Percentiles rank a stretch among this genome's conserved stretches.
Conservation (phyloP, 2,329 filamentous ascomycete genomes). For the Ceratocystis albifundus region DNA sequence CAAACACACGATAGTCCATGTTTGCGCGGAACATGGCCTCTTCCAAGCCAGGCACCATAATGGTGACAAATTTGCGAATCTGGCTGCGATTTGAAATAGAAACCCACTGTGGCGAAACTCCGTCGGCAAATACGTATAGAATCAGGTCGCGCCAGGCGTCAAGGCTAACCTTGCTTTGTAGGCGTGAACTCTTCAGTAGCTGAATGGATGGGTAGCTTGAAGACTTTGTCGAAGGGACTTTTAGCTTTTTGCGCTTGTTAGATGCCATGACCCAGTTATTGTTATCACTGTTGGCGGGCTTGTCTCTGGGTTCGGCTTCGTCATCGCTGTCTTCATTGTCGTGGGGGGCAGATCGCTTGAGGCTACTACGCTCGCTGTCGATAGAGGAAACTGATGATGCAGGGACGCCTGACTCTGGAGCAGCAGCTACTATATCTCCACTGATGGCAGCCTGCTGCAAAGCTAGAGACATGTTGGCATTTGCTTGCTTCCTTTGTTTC, state of each 20-base stretch:
- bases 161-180: constrained; percentile 51
- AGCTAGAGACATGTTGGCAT: constrained; percentile 21
- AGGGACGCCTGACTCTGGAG: background rate
- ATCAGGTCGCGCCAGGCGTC: constrained; percentile 52
- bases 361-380: constrained; percentile 32
- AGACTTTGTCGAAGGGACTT: constrained; percentile 44
- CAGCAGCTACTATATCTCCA: background rate
- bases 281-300: constrained; percentile 29
- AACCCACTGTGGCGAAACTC: constrained; percentile 53
- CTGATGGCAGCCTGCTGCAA: constrained; percentile 22
- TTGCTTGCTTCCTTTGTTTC: constrained; percentile 25
- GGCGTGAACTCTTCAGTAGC: constrained; percentile 46
- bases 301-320: constrained; percentile 14
- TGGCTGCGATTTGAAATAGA: constrained; percentile 50
- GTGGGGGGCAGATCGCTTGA: constrained; percentile 41
- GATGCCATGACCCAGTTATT: constrained; percentile 47
- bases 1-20: constrained; percentile 36
- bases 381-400: constrained; percentile 7
- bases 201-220: constrained; percentile 49
- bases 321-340: constrained; percentile 33
- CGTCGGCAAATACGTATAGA: constrained; percentile 56
- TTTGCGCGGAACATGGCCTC: constrained; percentile 69
- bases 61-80: constrained; percentile 67
- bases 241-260: constrained; percentile 45
- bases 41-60: constrained; percentile 89